phyloP scores from a whole-genome alignment of 306 rosid genomes.

The Begonia fuchsioides region DNA sequence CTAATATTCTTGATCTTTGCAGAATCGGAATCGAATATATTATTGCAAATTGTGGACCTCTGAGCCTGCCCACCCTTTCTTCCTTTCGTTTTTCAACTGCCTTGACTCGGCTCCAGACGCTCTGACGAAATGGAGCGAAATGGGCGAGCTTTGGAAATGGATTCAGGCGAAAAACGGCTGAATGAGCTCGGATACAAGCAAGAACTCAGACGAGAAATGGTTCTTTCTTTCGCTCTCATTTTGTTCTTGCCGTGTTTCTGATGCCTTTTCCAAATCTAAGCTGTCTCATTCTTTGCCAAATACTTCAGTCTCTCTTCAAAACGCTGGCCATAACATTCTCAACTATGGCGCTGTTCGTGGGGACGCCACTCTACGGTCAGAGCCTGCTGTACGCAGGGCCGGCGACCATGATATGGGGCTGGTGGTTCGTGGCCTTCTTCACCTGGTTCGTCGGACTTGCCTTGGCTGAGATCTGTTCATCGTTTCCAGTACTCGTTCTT shows the following conservation, averaged over 20 bases:
- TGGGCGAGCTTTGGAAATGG: constrained; percentile 11
- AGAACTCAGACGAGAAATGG: constrained; percentile 38
- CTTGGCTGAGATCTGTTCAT: constrained; percentile 26
- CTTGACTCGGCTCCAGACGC: not conserved
- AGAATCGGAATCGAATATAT: constrained; percentile 8
- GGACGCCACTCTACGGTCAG: constrained; percentile 21
- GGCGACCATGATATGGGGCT: constrained; percentile 20
- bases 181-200: constrained; percentile 43
- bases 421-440: constrained; percentile 12
- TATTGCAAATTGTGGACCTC: constrained; percentile 23
- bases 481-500: constrained; percentile 15
- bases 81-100: not conserved
- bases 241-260: not conserved
- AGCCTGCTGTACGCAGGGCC: constrained; percentile 22
- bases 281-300: not conserved
- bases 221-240: not conserved
- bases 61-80: too few species aligned
- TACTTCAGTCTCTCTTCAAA: constrained; percentile 12
- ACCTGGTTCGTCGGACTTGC: constrained; percentile 27
- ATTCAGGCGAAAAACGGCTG: constrained; percentile 34
- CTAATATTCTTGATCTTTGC: too few species aligned
- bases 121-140: not conserved
- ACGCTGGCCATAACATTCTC: constrained; percentile 25
- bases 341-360: constrained; percentile 17
- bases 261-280: not conserved